Evolutionary conservation across 2,329 filamentous ascomycete genomes (phyloP), one percentile per base, ranked within the genome.

Genomic region (Fusarium tjaetaba): DNA sequence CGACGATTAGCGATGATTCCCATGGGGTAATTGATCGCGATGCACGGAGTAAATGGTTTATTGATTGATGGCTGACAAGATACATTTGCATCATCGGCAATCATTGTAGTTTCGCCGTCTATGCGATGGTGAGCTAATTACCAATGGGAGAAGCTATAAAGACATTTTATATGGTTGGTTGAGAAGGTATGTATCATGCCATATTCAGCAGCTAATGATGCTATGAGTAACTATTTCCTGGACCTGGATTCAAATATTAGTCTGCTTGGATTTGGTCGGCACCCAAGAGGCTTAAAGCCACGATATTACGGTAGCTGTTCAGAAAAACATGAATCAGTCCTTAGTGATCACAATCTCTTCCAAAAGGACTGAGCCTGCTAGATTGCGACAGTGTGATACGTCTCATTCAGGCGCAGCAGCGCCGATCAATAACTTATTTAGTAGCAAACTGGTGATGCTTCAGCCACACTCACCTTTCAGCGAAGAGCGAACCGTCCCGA

Each of bases 331-430:
- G 26, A 28, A 28, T 20, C 14, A n/a, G 28, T 26, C 5, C 36
- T 63, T 14, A 58, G 26, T n/a, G 14, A n/a, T 20, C 7, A 41
- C 30, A 41, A 22, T 34, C 9, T 7, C 28, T 20, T 16, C n/a
- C 18, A 48, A 24, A 18, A 55, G 46, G 34, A 55, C 65, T 43
- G 55, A 71, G 56, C 52, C 41, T 61, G 28, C 49, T 30, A 62
- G 61, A 46, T 60, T 71, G 62, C 62, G 62, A 53, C 68, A 62
- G 48, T 56, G 55, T 64, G 32, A 65, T 61, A 56, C 68, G 66
- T 56, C 36, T 63, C 71, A 71, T 60, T 52, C 46, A 58, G 56
- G 69, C 67, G 71, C 59, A 74, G 69, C 65, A 72, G 43, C 51
- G 71, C 30, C 67, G 67, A 73, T 74, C 71, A 59, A 22, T 30